Base-by-base conservation (phyloP, 73 alveolate genomes). In the Strombidium stylifer region DNA sequence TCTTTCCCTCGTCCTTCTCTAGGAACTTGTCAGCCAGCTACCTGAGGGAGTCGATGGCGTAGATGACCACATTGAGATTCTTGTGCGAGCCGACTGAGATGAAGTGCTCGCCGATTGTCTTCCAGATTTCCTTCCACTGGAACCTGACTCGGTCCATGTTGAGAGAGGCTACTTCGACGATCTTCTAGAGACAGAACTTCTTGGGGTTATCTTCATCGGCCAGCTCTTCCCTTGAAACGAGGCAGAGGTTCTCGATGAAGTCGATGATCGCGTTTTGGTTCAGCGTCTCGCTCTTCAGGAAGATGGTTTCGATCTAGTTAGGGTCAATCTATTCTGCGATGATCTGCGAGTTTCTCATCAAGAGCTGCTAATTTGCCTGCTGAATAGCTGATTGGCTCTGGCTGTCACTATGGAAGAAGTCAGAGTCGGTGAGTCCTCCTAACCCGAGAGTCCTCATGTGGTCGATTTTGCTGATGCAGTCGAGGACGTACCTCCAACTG, bases 151-250 rank as follows among this genome's bases (percentile, higher is more conserved):
- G 76, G 14, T 82, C 81, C 96, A 87, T 87, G 44, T 87, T 87
- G 28, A 76, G 73, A 50, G 83, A 93, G 53, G 93, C 89, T 0
- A 84, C 93, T 52, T 87, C 92, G 0, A 87, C 96, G n/a, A 87
- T 56, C 42, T 72, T 77, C 59, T 87, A 57, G 7, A 87, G 72
- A 36, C 88, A 61, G 66, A 87, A 87, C 37, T 77, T 57, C 31
- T 91, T 45, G 18, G 93, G 93, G 59, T 81, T 61, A 12, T 84
- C 79, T 26, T 46, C 10, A 47, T 61, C 81, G 10, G 60, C 52
- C 19, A 87, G 77, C 64, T 87, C 96, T 36, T 68, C 76, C 68
- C 68, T 75, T 0, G 96, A 87, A 24, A 87, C 81, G 23, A 28
- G 41, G 47, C 86, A 60, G 15, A 87, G 75, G 0, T 65, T 55